Evolutionary conservation across 768 basidiomycete species (phyloP), one percentile per base, ranked within the genome.

Genomic region (Lentinula raphanica): DNA sequence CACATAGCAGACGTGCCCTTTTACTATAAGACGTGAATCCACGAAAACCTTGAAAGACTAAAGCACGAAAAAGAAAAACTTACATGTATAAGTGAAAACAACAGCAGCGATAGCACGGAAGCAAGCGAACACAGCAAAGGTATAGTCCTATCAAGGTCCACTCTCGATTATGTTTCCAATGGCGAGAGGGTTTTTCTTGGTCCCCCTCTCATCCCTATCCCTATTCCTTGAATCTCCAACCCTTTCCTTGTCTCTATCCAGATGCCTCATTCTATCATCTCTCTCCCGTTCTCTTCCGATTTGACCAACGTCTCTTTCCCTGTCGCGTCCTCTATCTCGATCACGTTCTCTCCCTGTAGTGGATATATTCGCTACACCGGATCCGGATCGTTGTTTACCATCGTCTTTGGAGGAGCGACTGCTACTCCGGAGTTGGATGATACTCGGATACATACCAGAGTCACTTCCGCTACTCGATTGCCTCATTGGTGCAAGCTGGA

Each of bases 401-500:
- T 35, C 46, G 31, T 57, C 56, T 23, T 46, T 57, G 23, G 42
- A 45, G 1, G 55, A 56, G 0, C 56, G 44, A 17, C 56, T 57
- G 32, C 56, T 49, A 27, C 56, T 57, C 13, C 56, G 27, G 15
- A 57, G 19, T 19, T 57, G 56, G 8, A 57, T 57, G 9, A 57
- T 45, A 46, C 25, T 39, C 3, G 56, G 56, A 29, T 57, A 57
- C 17, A 31, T 36, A 19, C 45, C 35, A 11, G 45, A 38, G 19
- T 28, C 35, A n/a, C 7, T 38, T 23, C 25, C 32, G 19, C 36
- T 49, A 32, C 25, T 29, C 55, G 28, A 29, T 29, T 21, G 44
- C 31, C 72, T 62, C 32, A 74, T 55, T 4, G 74, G 72, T 3
- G 71, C 69, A 29, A 72, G 70, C 49, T 74, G 72, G 9, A 71